Evolutionary conservation across 2,329 filamentous ascomycete species (phyloP).

Genomic region (Cadophora gregata): DNA sequence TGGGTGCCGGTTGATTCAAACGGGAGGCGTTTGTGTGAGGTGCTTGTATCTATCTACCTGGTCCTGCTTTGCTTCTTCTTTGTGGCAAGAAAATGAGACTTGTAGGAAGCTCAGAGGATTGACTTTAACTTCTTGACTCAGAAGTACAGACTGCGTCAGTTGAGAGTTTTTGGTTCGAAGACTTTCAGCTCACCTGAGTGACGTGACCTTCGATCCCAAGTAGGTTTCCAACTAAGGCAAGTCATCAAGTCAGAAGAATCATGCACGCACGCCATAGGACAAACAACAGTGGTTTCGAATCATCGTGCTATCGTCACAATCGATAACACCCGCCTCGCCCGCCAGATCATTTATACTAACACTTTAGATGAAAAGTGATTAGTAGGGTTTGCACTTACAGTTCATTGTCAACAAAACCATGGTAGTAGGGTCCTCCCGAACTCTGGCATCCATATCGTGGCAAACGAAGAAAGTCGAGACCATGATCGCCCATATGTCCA

Average conservation of each 20-base stretch:
- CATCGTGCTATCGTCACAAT: conserved; percentile 7
- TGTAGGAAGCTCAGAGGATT: background rate
- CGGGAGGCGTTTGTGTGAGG: background rate
- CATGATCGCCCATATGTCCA: conserved; percentile 25
- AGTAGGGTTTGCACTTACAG: conserved; percentile 6
- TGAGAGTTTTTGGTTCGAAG: background rate
- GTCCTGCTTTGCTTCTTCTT: background rate
- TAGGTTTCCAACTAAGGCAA: conserved; percentile 23
- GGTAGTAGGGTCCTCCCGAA: background rate
- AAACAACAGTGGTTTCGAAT: conserved; percentile 17
- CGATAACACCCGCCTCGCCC: conserved; percentile 16
- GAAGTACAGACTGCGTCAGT: background rate
- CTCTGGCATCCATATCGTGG: background rate
- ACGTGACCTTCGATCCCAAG: conserved; percentile 8
- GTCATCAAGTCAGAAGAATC: conserved; percentile 19
- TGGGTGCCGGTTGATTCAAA: conserved; percentile 11
- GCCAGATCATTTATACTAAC: conserved; percentile 9
- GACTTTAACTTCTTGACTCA: background rate
- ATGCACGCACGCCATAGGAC: conserved; percentile 13
- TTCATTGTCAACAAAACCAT: background rate
- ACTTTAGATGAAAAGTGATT: conserved; percentile 6
- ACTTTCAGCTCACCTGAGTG: conserved; percentile 19
- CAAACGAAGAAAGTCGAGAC: conserved; percentile 12
- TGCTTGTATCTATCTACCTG: background rate
- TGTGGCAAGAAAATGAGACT: background rate